A percentile compares a stretch with the other conserved stretches of the same genome.
These are phyloP conservation scores for Mycena kentingensis DNA, from an alignment of 768 basidiomycete genomes.

Conservation along the genomic window DNA sequence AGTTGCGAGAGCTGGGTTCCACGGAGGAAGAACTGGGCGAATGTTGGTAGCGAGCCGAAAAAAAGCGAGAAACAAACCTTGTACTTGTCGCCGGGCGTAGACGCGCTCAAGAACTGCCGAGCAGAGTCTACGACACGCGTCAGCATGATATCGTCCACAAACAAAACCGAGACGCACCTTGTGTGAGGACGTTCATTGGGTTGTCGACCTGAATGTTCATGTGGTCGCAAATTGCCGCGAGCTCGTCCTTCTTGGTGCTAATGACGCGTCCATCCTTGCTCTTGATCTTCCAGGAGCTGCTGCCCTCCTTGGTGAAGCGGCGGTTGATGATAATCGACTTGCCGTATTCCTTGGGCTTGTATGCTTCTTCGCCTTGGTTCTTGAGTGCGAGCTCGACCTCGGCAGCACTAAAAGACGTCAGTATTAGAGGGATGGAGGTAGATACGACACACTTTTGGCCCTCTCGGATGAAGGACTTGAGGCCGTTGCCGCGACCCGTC, in stretches of 20 bases:
- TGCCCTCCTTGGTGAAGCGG: conserved; percentile 73
- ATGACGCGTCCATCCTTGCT: conserved; percentile 64
- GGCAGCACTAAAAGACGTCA: conserved; percentile 47
- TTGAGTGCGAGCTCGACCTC: conserved; percentile 82
- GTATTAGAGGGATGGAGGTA: not conserved
- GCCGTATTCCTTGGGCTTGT: conserved; percentile 81
- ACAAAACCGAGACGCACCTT: not conserved
- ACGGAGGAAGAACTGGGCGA: not conserved
- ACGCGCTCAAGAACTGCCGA: not conserved
- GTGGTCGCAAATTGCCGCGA: conserved; percentile 87
- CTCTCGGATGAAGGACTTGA: conserved; percentile 85
- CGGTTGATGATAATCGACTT: conserved; percentile 84
- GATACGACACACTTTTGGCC: conserved; percentile 63
- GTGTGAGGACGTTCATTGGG: conserved; percentile 77
- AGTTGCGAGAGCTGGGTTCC: conserved; percentile 89
- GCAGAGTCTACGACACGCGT: not conserved
- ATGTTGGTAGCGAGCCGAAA: not conserved
- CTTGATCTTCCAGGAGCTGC: conserved; percentile 82
- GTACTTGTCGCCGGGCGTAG: not conserved
- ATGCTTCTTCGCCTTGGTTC: conserved; percentile 92
- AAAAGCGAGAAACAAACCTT: not conserved
- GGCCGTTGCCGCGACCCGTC: conserved; percentile 84
- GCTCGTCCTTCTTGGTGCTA: conserved; percentile 78
- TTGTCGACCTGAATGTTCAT: conserved; percentile 98
- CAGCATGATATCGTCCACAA: not conserved